Percentiles rank a stretch among this genome's conserved stretches.
Evolutionary conservation across 208 protist species (phyloP).

Genomic region (Leishmania guyanensis): DNA sequence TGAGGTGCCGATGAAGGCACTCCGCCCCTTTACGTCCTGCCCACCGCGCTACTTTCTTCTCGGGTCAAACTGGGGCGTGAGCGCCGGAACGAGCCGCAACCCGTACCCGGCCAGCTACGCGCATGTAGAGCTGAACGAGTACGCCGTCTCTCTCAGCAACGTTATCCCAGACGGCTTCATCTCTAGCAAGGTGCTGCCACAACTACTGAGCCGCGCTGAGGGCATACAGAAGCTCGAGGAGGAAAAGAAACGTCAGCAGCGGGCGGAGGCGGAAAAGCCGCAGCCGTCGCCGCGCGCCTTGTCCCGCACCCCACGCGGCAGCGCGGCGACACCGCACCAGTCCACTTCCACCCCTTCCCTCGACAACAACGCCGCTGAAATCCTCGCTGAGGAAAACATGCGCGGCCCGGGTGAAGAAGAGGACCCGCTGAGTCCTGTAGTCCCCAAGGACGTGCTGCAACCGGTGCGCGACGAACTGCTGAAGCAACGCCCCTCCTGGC

Average conservation of each 20-base stretch:
- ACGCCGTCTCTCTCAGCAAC: slow-evolving; percentile 58
- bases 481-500: slow-evolving; percentile 44
- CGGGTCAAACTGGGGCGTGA: slow-evolving; percentile 79
- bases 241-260: slow-evolving; percentile 42
- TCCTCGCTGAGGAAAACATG: slow-evolving; percentile 41
- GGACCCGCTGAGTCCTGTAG: slow-evolving; percentile 65
- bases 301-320: slow-evolving; percentile 35
- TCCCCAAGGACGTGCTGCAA: slow-evolving; percentile 57
- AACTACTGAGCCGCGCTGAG: slow-evolving; percentile 60
- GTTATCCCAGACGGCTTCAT: slow-evolving; percentile 63
- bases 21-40: slow-evolving; percentile 78
- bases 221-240: slow-evolving; percentile 57
- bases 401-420: slow-evolving; percentile 62
- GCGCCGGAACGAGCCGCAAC: slow-evolving; percentile 52
- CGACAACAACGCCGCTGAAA: slow-evolving; percentile 19
- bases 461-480: slow-evolving; percentile 61
- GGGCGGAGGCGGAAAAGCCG: slow-evolving; percentile 24
- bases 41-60: slow-evolving; percentile 81
- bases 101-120: slow-evolving; percentile 70
- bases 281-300: slow-evolving; percentile 36
- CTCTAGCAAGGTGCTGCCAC: slow-evolving; percentile 53
- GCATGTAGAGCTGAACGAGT: slow-evolving; percentile 79
- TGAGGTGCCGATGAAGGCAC: slow-evolving; percentile 70
- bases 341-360: slow-evolving; percentile 1
- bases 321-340: slow-evolving; percentile 24